Evolutionary conservation across 495 filamentous ascomycete species (phyloP), one percentile per base, ranked within the genome.

Genomic region (Aspergillus leporis): DNA sequence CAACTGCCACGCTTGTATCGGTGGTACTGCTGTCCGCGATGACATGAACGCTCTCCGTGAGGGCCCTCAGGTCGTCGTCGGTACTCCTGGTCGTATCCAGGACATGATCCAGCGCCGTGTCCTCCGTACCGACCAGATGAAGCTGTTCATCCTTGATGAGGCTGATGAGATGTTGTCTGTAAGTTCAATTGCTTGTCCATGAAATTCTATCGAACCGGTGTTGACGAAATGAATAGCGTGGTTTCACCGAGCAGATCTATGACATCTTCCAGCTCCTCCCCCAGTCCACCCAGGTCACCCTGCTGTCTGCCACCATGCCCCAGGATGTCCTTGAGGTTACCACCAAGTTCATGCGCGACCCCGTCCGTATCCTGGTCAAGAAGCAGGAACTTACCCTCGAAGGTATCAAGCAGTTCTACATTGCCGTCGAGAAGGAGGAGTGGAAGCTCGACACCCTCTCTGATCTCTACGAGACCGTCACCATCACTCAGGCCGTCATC

Each of bases 261-360:
- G 95, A 98, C 74, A 94, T 98, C 78, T 98, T 96, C 85, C 95
- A 95, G 75, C 89, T 96, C 46, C 90, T 98, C 49, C 94, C 94
- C 34, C 94, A 93, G 75, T 91, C 92, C 51, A 98, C 95, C 66
- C 94, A 98, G 83, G 94, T 98, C 53, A 93, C 96, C 58, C 88
- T 98, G 61, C 87, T 98, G 49, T 97, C 93, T 40, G 94, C 94
- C 64, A 98, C 94, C 67, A 93, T 98, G 81, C 94, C 94, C 65
- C 91, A 98, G 81, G 95, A 98, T 69, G 94, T 98, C 55, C 90
- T 98, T 57, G 95, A 98, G 81, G 92, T 98, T 71, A 98, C 94
- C 67, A 98, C 94, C 75, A 98, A 98, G 83, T 98, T 98, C 85
- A 98, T 98, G 94, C 92, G 90, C 69, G 95, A 98, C 80, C 94